A percentile compares a stretch with the other conserved stretches of the same genome.
Evolutionary conservation across 176 grass and related monocot genomes (phyloP).

Genomic region (Triticum monococcum): DNA sequence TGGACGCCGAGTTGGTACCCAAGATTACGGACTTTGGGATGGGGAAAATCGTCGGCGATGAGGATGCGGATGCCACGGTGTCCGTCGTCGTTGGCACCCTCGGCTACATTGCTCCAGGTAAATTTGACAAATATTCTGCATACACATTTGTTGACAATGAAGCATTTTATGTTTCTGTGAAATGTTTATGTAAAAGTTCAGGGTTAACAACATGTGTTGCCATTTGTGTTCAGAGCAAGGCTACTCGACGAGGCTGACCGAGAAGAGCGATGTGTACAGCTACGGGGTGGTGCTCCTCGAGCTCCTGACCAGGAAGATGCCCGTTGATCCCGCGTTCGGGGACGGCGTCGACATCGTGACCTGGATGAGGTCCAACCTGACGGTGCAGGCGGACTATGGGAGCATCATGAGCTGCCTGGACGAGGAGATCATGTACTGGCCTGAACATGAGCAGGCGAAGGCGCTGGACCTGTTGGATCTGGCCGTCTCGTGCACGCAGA

Average conservation of each 20-base stretch:
- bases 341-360: constrained; percentile 55
- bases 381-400: background rate
- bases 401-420: constrained; percentile 37
- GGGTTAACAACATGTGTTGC: background rate
- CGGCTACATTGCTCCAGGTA: constrained; percentile 81
- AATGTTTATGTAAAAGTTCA: background rate
- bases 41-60: constrained; percentile 42
- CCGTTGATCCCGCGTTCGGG: constrained; percentile 51
- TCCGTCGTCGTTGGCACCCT: constrained; percentile 60
- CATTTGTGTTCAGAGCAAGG: constrained; percentile 50
- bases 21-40: constrained; percentile 65
- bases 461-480: constrained; percentile 45
- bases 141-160: background rate
- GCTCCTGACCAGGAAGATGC: constrained; percentile 59
- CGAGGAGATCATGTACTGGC: constrained; percentile 55
- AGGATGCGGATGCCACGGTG: constrained; percentile 33
- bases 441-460: constrained; percentile 39
- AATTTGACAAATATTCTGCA: background rate
- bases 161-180: background rate
- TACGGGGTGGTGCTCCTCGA: constrained; percentile 73
- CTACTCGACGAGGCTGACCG: constrained; percentile 47
- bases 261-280: constrained; percentile 75
- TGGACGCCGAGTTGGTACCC: constrained; percentile 54
- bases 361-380: constrained; percentile 55
- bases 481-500: constrained; percentile 46